A percentile compares a stretch with the other conserved stretches of the same genome.
phyloP scores from a whole-genome alignment of 805 yeast genomes.

The Myxozyma kluyveri region DNA sequence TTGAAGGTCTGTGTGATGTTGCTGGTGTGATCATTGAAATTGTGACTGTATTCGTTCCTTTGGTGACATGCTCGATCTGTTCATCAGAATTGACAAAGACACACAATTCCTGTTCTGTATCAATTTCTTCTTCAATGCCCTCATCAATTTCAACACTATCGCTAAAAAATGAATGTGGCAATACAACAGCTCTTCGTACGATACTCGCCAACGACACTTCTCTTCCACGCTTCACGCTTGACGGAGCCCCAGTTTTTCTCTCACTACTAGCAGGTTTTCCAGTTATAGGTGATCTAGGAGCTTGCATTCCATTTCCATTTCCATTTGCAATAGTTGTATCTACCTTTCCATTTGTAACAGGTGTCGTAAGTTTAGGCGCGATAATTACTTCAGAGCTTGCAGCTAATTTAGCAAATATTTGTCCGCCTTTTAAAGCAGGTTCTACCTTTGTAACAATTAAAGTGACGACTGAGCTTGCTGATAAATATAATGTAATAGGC shows the following conservation, averaged over 20 bases:
- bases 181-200: constrained; percentile 52
- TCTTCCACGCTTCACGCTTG: not conserved
- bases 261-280: not conserved
- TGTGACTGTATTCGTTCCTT: constrained; percentile 35
- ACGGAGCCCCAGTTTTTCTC: not conserved
- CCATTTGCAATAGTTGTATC: too few species aligned
- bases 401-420: constrained; percentile 50
- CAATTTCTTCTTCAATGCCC: not conserved
- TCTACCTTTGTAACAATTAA: constrained; percentile 52
- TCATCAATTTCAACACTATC: constrained; percentile 1
- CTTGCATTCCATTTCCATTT: too few species aligned
- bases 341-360: too few species aligned
- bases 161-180: constrained; percentile 52
- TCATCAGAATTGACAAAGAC: constrained; percentile 49
- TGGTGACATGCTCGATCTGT: constrained; percentile 38
- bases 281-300: not conserved
- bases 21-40: constrained; percentile 34
- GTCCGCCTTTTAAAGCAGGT: constrained; percentile 38
- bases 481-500: constrained; percentile 63
- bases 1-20: constrained; percentile 14
- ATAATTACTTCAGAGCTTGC: constrained; percentile 69
- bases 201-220: constrained; percentile 20
- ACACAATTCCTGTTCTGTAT: constrained; percentile 34
- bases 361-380: constrained; percentile 56
- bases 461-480: constrained; percentile 57